These are phyloP conservation scores for Pseudogymnoascus sp. DNA, from an alignment of 2,329 filamentous ascomycete species.

Conservation along the genomic window DNA sequence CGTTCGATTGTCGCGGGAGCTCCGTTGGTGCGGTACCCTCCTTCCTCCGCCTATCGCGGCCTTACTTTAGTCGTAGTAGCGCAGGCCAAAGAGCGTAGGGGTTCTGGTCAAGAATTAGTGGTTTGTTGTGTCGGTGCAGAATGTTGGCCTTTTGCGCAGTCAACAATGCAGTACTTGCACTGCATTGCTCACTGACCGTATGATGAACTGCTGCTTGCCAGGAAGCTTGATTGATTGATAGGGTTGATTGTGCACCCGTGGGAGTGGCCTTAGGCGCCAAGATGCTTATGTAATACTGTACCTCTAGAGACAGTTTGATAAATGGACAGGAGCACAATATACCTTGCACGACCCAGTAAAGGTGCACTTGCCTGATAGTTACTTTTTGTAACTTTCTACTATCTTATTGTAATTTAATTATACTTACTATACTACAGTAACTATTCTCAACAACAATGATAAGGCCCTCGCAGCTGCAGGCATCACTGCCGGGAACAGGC, in stretches of 20 bases:
- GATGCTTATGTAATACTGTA: neutral
- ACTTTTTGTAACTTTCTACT: no score
- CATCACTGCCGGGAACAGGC: no score
- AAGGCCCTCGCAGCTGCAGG: no score
- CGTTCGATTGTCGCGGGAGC: neutral
- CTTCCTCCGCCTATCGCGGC: slow-evolving; percentile 2
- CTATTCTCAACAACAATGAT: no score
- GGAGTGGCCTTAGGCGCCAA: neutral
- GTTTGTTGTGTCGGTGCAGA: neutral
- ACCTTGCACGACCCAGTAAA: no score
- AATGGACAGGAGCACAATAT: neutral
- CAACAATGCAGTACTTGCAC: slow-evolving; percentile 7
- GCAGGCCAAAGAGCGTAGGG: neutral
- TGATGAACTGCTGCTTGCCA: neutral
- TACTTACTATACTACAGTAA: no score
- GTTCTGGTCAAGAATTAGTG: neutral
- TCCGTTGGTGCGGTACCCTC: neutral
- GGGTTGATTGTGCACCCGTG: neutral
- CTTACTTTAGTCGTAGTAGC: neutral
- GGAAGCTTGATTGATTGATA: slow-evolving; percentile 2
- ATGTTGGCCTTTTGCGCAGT: slow-evolving; percentile 3
- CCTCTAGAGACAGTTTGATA: neutral
- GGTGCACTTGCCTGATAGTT: no score
- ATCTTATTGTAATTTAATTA: no score
- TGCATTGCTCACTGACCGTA: slow-evolving; percentile 3